Evolutionary conservation across 2,329 filamentous ascomycete species (phyloP).

Genomic region (Zymoseptoria passerinii): DNA sequence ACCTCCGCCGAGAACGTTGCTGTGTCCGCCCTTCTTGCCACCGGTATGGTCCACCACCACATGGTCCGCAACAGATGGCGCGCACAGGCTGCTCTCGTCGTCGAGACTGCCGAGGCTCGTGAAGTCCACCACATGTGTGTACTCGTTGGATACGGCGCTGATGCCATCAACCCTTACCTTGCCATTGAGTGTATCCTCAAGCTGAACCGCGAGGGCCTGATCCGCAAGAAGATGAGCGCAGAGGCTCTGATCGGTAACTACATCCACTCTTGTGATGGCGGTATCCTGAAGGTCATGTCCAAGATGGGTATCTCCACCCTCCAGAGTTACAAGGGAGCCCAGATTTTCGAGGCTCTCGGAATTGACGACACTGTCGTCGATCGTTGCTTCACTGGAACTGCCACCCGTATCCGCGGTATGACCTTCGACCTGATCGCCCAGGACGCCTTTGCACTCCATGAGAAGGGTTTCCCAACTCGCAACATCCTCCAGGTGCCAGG

Average conservation of each 20-base stretch:
- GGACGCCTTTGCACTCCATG: constrained; percentile 89
- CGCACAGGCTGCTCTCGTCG: constrained; percentile 73
- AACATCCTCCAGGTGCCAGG: constrained; percentile 68
- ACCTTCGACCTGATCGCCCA: constrained; percentile 91
- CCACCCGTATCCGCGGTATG: constrained; percentile 86
- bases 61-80: constrained; percentile 94
- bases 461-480: constrained; percentile 80
- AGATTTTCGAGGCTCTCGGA: constrained; percentile 94
- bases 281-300: constrained; percentile 97
- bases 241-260: constrained; percentile 88
- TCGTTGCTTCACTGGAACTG: constrained; percentile 88
- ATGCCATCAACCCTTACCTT: constrained; percentile 90
- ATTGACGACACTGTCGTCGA: constrained; percentile 88
- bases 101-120: constrained; percentile 90
- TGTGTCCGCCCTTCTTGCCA: constrained; percentile 78
- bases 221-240: constrained; percentile 78
- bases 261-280: constrained; percentile 91
- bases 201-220: constrained; percentile 86
- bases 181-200: constrained; percentile 95
- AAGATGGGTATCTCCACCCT: constrained; percentile 99
- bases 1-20: constrained; percentile 74
- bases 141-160: constrained; percentile 88
- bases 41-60: constrained; percentile 91
- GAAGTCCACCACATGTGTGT: constrained; percentile 99
- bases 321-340: constrained; percentile 92